These are phyloP conservation scores for Misopates orontium DNA, from an alignment of 257 asterid genomes.

Conservation along the genomic window DNA sequence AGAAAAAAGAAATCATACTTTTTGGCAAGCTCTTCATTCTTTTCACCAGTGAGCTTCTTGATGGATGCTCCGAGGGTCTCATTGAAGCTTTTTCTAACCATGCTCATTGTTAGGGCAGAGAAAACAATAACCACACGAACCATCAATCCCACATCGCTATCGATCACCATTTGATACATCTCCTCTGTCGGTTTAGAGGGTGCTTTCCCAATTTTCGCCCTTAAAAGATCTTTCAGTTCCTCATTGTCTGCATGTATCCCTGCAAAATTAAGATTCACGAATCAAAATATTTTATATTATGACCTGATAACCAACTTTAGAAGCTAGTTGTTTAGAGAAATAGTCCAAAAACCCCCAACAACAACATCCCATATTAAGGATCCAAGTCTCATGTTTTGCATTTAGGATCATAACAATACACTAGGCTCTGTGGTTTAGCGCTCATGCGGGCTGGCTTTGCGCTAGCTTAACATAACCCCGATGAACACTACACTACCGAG, in stretches of 20 bases:
- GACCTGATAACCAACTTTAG: no score
- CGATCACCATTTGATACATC: conserved; percentile 61
- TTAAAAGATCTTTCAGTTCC: conserved; percentile 48
- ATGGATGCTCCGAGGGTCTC: conserved; percentile 72
- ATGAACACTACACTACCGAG: no score
- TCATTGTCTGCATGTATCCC: conserved; percentile 70
- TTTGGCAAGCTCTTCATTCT: conserved; percentile 63
- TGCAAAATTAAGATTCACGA: conserved; percentile 27
- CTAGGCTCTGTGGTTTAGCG: no score
- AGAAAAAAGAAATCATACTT: conserved; percentile 27
- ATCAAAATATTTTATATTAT: no score
- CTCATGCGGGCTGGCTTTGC: no score
- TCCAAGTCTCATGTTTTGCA: no score
- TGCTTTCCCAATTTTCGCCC: conserved; percentile 51
- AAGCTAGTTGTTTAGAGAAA: no score
- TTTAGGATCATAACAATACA: no score
- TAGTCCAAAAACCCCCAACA: no score
- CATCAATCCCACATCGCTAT: conserved; percentile 57
- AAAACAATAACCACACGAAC: conserved; percentile 62
- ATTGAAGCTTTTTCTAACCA: conserved; percentile 65
- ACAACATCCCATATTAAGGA: no score
- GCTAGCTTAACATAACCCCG: no score
- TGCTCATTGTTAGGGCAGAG: conserved; percentile 69
- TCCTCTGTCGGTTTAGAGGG: conserved; percentile 67
- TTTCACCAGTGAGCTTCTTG: conserved; percentile 73